Conservation (phyloP, 495 filamentous ascomycete species). For the Terfezia claveryi region DNA sequence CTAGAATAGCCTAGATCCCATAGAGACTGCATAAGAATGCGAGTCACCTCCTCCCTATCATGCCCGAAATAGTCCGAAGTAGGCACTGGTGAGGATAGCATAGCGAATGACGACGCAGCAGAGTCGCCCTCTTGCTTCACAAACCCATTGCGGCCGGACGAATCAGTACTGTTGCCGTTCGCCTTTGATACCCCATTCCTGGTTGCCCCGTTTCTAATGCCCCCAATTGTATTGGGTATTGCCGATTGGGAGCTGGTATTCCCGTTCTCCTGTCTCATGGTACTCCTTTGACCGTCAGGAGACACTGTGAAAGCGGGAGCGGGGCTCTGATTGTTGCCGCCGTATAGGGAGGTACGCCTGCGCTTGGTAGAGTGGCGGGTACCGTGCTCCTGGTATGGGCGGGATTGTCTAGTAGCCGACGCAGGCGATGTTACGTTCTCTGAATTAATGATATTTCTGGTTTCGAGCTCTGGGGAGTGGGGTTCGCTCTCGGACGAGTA, state of each 20-base stretch:
- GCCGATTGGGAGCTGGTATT: constrained; percentile 10
- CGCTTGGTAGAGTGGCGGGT: constrained; percentile 11
- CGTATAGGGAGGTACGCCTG: constrained; percentile 17
- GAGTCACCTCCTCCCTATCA: constrained; percentile 77
- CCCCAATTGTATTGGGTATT: constrained; percentile 5
- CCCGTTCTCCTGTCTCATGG: constrained; percentile 17
- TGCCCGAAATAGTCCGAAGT: constrained; percentile 47
- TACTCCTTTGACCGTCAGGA: background rate
- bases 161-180: constrained; percentile 13
- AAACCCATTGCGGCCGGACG: constrained; percentile 12
- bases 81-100: constrained; percentile 19
- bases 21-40: constrained; percentile 79
- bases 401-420: constrained; percentile 8
- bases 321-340: constrained; percentile 7
- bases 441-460: constrained; percentile 2
- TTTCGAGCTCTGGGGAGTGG: constrained; percentile 6
- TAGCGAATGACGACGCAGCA: constrained; percentile 15
- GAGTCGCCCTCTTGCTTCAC: constrained; percentile 13
- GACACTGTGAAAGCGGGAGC: constrained; percentile 3
- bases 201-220: background rate
- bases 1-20: constrained; percentile 64
- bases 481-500: constrained; percentile 19
- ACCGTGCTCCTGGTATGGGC: constrained; percentile 10
- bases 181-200: constrained; percentile 14
- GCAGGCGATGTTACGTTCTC: constrained; percentile 2